These are phyloP conservation scores for Pholiota molesta DNA, from an alignment of 768 basidiomycete genomes.

Conservation along the genomic window DNA sequence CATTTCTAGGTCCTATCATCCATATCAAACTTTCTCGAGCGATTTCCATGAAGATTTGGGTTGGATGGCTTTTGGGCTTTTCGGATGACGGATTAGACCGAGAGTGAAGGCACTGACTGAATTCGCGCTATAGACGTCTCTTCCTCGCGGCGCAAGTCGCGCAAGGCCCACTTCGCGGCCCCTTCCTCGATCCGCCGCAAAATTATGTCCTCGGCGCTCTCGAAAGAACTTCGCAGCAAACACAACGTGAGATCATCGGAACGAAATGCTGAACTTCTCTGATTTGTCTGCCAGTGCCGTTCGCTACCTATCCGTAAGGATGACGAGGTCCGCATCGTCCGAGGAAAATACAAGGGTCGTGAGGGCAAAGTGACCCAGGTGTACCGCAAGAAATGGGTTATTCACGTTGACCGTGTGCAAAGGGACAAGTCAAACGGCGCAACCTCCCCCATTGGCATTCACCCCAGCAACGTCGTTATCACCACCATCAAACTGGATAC, in stretches of 20 bases:
- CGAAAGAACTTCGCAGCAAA: conserved; percentile 93
- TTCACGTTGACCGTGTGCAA: conserved; percentile 97
- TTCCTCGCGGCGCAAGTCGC: conserved; percentile 94
- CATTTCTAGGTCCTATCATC: conserved; percentile 23
- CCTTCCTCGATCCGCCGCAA: conserved; percentile 94
- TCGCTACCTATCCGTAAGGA: conserved; percentile 96
- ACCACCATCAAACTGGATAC: conserved; percentile 91
- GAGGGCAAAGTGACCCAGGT: conserved; percentile 99
- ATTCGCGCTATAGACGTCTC: conserved; percentile 66
- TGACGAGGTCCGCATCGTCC: conserved; percentile 95
- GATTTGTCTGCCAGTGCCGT: conserved; percentile 58
- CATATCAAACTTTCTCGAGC: conserved; percentile 26
- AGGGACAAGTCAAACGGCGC: conserved; percentile 98
- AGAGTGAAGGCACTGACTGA: conserved; percentile 33
- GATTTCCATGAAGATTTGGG: conserved; percentile 38
- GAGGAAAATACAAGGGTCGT: conserved; percentile 98
- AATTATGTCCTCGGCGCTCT: conserved; percentile 96
- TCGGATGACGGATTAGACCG: conserved; percentile 45
- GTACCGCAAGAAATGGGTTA: conserved; percentile 99
- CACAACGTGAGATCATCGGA: conserved; percentile 69
- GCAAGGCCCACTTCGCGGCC: conserved; percentile 97
- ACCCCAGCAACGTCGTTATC: conserved; percentile 97
- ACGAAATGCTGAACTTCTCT: not conserved
- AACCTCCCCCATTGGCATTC: conserved; percentile 90
- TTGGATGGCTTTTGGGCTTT: conserved; percentile 52